phyloP scores from a whole-genome alignment of 257 asterid species.

The Craterostigma plantagineum region DNA sequence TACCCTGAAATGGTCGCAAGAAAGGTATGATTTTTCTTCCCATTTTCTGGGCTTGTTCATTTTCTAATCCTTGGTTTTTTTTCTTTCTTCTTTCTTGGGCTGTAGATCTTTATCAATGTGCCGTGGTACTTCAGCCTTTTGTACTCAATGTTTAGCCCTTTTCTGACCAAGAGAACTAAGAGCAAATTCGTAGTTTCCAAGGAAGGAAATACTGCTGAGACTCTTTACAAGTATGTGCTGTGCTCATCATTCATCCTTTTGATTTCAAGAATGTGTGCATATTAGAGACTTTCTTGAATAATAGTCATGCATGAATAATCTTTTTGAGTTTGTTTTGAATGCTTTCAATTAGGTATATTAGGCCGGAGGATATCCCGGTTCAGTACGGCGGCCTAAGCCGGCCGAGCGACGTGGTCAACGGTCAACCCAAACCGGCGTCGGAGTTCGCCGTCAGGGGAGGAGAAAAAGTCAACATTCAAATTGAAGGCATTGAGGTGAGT shows the following conservation, averaged over 20 bases:
- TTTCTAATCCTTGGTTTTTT: background rate
- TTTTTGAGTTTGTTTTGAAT: background rate
- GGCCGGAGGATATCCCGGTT: slow-evolving; percentile 70
- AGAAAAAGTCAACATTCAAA: slow-evolving; percentile 82
- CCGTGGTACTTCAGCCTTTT: slow-evolving; percentile 91
- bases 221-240: slow-evolving; percentile 57
- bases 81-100: background rate
- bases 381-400: slow-evolving; percentile 85
- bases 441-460: slow-evolving; percentile 79
- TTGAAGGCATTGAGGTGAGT: slow-evolving; percentile 88
- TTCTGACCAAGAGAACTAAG: slow-evolving; percentile 86
- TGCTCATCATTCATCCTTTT: background rate
- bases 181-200: slow-evolving; percentile 83
- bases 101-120: slow-evolving; percentile 71
- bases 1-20: slow-evolving; percentile 92
- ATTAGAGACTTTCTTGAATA: too few relatives aligned
- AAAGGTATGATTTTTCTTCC: slow-evolving; percentile 31
- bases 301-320: too few relatives aligned
- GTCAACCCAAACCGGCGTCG: slow-evolving; percentile 77
- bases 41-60: background rate
- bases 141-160: slow-evolving; percentile 85
- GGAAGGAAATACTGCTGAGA: slow-evolving; percentile 74
- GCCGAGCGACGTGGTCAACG: slow-evolving; percentile 28
- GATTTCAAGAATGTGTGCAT: background rate
- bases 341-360: slow-evolving; percentile 28